Evolutionary conservation across 2,329 filamentous ascomycete species (phyloP), one percentile per base, ranked within the genome.

Genomic region (Xylaria sp.): DNA sequence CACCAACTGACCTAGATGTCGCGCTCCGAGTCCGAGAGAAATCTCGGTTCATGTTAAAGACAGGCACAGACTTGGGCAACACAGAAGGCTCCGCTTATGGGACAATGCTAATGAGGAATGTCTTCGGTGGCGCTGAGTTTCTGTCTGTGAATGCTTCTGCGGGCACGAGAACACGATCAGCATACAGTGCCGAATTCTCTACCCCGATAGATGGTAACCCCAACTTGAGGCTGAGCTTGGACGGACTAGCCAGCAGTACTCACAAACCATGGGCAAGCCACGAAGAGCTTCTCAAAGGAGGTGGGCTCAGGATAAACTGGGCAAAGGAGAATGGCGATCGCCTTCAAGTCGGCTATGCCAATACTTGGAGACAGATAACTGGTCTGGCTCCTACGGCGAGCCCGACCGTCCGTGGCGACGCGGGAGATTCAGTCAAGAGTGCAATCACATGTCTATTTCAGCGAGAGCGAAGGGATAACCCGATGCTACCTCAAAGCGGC

Each of bases 191-290:
- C 57, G 89, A 88, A 60, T 90, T 98, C 65, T 89, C 92, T 64
- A 89, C 92, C 0, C 95, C 95, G 0, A 82, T 99, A 49, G 82
- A 91, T 59, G 92, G 91, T 77, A 91, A 97, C 74, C 94, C 95
- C 0, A 89, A 97, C 73, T 80, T 92, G 71, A 86, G 90, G 64
- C 81, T 93, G 64, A 89, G 94, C 69, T 72, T 96, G 63, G 94
- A 96, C 68, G 93, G 86, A 1, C 81, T 97, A 46, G 89, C 90
- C 9, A 96, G 92, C 65, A 89, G 92, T 46, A 96, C 92, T 0
- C 86, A 94, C 65, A 97, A 98, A 78, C 86, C 89, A 12, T 98
- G 92, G 91, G 93, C 95, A 21, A 95, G 92, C 67, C 94, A 99
- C 74, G 94, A 98, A 71, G 94, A 99, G 78, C 88, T 89, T 2